Evolutionary conservation across 2,329 filamentous ascomycete species (phyloP), one percentile per base, ranked within the genome.

Genomic region (Apiospora kogelbergensis): DNA sequence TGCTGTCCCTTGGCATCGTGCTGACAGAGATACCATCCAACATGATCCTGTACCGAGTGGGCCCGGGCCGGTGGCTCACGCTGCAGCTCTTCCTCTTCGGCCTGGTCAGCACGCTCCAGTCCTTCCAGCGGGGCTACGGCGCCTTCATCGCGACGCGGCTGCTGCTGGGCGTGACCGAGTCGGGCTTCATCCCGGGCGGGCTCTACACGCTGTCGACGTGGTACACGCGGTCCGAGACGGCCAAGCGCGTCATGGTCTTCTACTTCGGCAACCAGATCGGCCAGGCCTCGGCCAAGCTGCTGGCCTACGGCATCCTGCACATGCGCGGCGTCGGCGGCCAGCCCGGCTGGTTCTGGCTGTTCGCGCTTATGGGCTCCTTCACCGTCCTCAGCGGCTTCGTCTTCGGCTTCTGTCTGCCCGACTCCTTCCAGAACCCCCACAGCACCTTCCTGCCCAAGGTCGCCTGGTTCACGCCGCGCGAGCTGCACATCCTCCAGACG

Each of bases 201-300:
- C 80, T 85, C 15, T 86, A 84, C 67, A 85, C 83, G 0, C 73
- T 86, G 0, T 85, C 83, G 0, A 84, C 80, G 1, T 86, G 83
- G 84, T 86, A 86, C 68, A 80, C 77, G 0, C 80, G 78, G 44
- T 70, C 75, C 0, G 82, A 85, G 69, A 75, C 85, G 3, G 81
- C 83, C 0, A 83, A 80, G 68, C 77, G 84, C 22, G 80, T 85
- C 2, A 83, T 84, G 1, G 70, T 86, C 0, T 82, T 86, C 66
- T 86, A 86, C 73, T 85, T 86, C 65, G 84, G 84, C 24, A 85
- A 86, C 82, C 85, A 86, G 72, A 82, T 82, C 0, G 84, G 83
- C 0, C 85, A 84, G 37, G 83, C 84, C 0, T 74, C 86, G 3
- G 84, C 82, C 53, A 83, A 84, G 0, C 76, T 86, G 1, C 72